A percentile compares a stretch with the other conserved stretches of the same genome.
phyloP scores from a whole-genome alignment of 2,329 filamentous ascomycete species.

The Furcasterigmium sp. region DNA sequence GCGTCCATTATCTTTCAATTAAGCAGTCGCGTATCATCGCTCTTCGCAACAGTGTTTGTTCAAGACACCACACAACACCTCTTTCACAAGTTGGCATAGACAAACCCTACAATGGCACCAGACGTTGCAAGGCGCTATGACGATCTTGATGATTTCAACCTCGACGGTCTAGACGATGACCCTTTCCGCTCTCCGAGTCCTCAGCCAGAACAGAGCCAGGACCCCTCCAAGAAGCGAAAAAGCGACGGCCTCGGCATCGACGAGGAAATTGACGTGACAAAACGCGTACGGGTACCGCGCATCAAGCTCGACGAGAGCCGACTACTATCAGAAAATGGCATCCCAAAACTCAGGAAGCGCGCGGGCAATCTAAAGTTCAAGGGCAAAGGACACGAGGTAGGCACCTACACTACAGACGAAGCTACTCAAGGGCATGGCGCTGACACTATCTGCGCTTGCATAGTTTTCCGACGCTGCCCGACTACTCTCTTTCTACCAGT shows the following conservation, averaged over 20 bases:
- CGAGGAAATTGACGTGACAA: conserved; percentile 77
- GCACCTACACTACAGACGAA: conserved; percentile 1
- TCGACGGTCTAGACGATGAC: conserved; percentile 45
- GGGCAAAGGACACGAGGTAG: conserved; percentile 88
- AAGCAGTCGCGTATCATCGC: conserved; percentile 1
- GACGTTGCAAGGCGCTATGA: conserved; percentile 43
- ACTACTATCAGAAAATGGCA: conserved; percentile 76
- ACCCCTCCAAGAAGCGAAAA: conserved; percentile 41
- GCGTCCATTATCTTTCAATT: conserved; percentile 2
- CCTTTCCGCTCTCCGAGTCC: conserved; percentile 43
- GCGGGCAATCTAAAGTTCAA: conserved; percentile 73
- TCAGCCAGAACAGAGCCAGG: conserved; percentile 23
- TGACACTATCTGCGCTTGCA: background rate
- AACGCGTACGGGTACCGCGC: conserved; percentile 63
- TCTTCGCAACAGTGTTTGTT: no score
- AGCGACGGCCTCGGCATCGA: conserved; percentile 68
- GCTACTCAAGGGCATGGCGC: background rate
- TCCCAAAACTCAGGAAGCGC: conserved; percentile 72
- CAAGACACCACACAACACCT: background rate
- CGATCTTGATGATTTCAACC: conserved; percentile 72
- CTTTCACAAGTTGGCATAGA: background rate
- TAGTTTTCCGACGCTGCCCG: conserved; percentile 80
- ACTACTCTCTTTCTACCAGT: conserved; percentile 84
- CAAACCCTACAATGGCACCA: background rate
- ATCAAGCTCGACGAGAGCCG: conserved; percentile 85